These are phyloP conservation scores for Diaporthe helianthi DNA, from an alignment of 2,329 filamentous ascomycete genomes.

Conservation along the genomic window DNA sequence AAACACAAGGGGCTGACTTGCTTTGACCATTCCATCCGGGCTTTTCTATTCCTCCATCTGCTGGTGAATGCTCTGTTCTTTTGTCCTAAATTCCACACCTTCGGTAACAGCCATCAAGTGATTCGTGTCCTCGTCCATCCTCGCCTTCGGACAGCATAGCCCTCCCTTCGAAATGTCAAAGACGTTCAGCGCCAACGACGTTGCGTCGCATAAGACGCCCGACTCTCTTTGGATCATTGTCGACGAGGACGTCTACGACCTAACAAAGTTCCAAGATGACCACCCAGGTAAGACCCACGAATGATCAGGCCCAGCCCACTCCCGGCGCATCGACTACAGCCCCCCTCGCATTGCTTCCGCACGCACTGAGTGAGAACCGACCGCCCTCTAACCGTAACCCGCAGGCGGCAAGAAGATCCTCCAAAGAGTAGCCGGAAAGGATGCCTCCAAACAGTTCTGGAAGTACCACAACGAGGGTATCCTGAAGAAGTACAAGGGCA, in stretches of 20 bases:
- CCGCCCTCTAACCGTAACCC: background rate
- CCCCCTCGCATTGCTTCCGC: background rate
- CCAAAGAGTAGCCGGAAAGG: conserved; percentile 68
- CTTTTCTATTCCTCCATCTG: background rate
- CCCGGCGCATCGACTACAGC: background rate
- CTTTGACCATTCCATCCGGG: background rate
- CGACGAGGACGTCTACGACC: conserved; percentile 94
- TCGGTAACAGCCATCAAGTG: background rate
- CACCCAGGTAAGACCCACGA: conserved; percentile 71
- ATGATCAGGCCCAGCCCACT: background rate
- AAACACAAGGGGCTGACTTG: background rate
- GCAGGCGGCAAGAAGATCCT: conserved; percentile 72
- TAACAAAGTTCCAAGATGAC: conserved; percentile 87
- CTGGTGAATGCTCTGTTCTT: background rate
- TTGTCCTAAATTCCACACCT: background rate
- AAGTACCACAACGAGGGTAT: conserved; percentile 86
- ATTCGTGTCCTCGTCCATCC: background rate
- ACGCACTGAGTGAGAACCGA: background rate
- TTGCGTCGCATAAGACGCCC: conserved; percentile 89
- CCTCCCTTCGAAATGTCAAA: conserved; percentile 74
- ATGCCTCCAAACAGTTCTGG: conserved; percentile 73
- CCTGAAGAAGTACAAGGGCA: conserved; percentile 82
- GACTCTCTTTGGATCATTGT: conserved; percentile 88
- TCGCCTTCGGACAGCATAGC: conserved; percentile 23
- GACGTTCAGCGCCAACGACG: conserved; percentile 82